Conservation (phyloP, 345 rosid genomes). For the thale cress (Arabidopsis thaliana) region DNA sequence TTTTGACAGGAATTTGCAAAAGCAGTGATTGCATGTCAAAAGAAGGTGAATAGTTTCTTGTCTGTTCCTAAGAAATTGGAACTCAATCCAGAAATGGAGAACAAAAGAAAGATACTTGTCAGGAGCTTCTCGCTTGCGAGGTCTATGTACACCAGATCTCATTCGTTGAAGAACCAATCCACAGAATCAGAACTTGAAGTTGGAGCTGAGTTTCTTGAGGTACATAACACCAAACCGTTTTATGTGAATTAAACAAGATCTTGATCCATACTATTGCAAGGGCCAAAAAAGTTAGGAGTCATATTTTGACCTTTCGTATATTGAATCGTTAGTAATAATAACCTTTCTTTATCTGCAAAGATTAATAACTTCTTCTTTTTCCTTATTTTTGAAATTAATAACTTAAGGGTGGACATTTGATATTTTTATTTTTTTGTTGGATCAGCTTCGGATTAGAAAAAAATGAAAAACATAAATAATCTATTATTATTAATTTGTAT, state of each 20-base stretch:
- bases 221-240: constrained; percentile 32
- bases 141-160: constrained; percentile 51
- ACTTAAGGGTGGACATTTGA: too few species aligned
- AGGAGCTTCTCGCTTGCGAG: constrained; percentile 80
- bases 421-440: background rate
- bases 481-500: too few species aligned
- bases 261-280: constrained; percentile 1
- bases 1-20: constrained; percentile 55
- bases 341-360: background rate
- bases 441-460: background rate
- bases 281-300: background rate
- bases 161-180: constrained; percentile 50
- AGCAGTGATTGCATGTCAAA: constrained; percentile 77
- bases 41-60: constrained; percentile 56
- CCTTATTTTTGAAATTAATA: too few species aligned
- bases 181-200: constrained; percentile 61
- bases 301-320: constrained; percentile 26
- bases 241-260: background rate
- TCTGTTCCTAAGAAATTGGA: constrained; percentile 49
- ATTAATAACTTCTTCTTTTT: background rate
- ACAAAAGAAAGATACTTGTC: constrained; percentile 58
- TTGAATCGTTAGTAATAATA: background rate
- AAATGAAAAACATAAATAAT: too few species aligned
- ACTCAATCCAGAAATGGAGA: constrained; percentile 68
- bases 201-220: constrained; percentile 88